Base-by-base conservation (phyloP, 805 yeast species). In the Hanseniaspora taiwanica region DNA sequence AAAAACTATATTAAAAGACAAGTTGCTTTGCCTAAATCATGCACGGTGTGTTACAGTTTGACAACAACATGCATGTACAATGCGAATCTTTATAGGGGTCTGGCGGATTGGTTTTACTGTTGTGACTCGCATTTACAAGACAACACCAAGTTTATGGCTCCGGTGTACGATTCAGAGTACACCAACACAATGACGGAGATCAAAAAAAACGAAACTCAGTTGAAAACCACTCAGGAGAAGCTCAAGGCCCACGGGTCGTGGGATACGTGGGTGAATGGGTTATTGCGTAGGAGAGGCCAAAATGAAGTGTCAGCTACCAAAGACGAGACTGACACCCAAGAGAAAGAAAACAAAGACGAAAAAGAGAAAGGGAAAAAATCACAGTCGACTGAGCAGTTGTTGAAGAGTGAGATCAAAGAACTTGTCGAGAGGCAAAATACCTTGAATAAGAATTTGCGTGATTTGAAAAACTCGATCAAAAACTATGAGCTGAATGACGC, bases 81-180 rank as follows among this genome's bases (percentile, higher is more conserved):
- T 33, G 42, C n/a, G 3, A 33, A 33, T 19, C 12, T 33, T 19
- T 44, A 19, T 40, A 52, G 3, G 53, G 53, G 5, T 52, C 48
- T 19, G 9, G 23, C 13, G 6, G 63, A 58, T 42, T 58, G 58
- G 60, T 49, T 58, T 16, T 56, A 58, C 41, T 47, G 54, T 21
- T 58, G 63, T 42, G 59, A 54, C 34, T 46, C 57, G n/a, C 63
- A 58, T 42, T 38, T 58, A n/a, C 48, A 47, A 14, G 59, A 58
- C 34, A 58, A 58, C 42, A 55, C 59, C 6, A 52, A 49, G 14
- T 56, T 58, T 42, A 59, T 47, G 12, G 45, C 40, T 16, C 61
- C 63, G 1, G n/a, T 48, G 5, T 52, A 56, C 38, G 42, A 43
- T 6, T 24, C 33, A 16, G 55, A 51, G 21, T 58, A 58, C 37